Evolutionary conservation across 441 rosid genomes (phyloP).

Genomic region (Mallotus japonicus): DNA sequence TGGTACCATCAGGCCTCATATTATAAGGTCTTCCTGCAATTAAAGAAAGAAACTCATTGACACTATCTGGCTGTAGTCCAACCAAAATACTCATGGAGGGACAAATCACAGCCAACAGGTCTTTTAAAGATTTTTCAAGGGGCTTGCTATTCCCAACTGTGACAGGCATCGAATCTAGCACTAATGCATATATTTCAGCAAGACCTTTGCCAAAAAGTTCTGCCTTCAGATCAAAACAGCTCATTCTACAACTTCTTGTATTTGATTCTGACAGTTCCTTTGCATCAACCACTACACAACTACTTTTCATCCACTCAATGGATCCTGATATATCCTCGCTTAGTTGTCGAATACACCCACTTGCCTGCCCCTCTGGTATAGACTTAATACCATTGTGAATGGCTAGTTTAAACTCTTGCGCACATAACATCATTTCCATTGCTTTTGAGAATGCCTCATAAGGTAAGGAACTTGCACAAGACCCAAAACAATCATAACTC

Average conservation of each 20-base stretch:
- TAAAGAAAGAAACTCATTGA: slow-evolving; percentile 45
- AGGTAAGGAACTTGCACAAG: slow-evolving; percentile 27
- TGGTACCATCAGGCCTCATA: slow-evolving; percentile 32
- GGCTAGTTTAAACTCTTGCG: slow-evolving; percentile 59
- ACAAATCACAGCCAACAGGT: slow-evolving; percentile 49
- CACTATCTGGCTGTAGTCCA: slow-evolving; percentile 44
- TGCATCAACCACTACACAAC: slow-evolving; percentile 37
- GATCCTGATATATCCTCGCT: slow-evolving; percentile 58
- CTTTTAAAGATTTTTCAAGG: slow-evolving; percentile 55
- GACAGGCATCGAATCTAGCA: slow-evolving; percentile 67
- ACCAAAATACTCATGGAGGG: slow-evolving; percentile 63
- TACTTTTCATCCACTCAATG: slow-evolving; percentile 60
- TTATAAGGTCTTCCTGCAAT: slow-evolving; percentile 43
- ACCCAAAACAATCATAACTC: slow-evolving; percentile 24
- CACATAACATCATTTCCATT: slow-evolving; percentile 50
- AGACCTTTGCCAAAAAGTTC: slow-evolving; percentile 70
- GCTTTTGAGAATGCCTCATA: slow-evolving; percentile 42
- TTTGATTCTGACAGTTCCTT: slow-evolving; percentile 33
- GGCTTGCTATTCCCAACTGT: slow-evolving; percentile 73
- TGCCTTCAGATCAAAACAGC: slow-evolving; percentile 34
- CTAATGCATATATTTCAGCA: slow-evolving; percentile 60
- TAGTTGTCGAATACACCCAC: slow-evolving; percentile 63
- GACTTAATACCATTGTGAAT: slow-evolving; percentile 53
- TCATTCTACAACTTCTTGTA: slow-evolving; percentile 21
- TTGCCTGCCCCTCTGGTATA: slow-evolving; percentile 89